Base-by-base conservation (phyloP, 2,329 filamentous ascomycete species). In the Harringtonia lauricola region DNA sequence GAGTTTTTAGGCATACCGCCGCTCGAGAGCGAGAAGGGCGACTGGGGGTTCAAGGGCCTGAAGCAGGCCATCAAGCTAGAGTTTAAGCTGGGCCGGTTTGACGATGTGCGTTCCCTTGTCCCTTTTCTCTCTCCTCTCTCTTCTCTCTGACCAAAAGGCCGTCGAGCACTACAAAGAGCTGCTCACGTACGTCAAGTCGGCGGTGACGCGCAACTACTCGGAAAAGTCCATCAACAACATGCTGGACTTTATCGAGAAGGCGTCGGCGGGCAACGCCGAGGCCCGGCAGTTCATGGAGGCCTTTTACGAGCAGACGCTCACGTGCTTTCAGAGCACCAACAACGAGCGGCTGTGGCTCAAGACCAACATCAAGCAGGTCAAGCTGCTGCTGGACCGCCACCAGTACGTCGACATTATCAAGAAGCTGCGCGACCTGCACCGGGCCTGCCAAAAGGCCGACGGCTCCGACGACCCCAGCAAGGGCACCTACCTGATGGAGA, bases 181-280 rank as follows among this genome's bases (percentile, higher is more conserved):
- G 26, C 79, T 98, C 51, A 96, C 89, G 38, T 98, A 96, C 57
- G 89, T 96, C 66, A 95, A 92, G 63, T 94, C 86, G 3, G 90
- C 90, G 8, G 90, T 98, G 38, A 96, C 92, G 34, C 81, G 92
- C 50, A 98, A 96, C 65, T 96, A 96, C 65, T 95, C 92, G 2
- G 92, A 98, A 64, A 96, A 96, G 63, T 96, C 90, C 13, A 95
- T 98, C 68, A 96, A 96, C 67, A 96, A 95, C 62, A 95, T 98
- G 82, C 79, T 98, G 38, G 92, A 96, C 66, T 94, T 84, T 60
- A 92, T 98, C 52, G 90, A 96, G 63, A 96, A 95, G 65, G 85
- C 79, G n/a, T 72, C 79, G 13, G 81, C 79, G 4, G 74, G 82
- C 33, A 81, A 82, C 45, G 75, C 79, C 8, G 77, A 80, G 36